These are phyloP conservation scores for Starmerella floricola DNA, from an alignment of 805 yeast genomes.

Conservation along the genomic window DNA sequence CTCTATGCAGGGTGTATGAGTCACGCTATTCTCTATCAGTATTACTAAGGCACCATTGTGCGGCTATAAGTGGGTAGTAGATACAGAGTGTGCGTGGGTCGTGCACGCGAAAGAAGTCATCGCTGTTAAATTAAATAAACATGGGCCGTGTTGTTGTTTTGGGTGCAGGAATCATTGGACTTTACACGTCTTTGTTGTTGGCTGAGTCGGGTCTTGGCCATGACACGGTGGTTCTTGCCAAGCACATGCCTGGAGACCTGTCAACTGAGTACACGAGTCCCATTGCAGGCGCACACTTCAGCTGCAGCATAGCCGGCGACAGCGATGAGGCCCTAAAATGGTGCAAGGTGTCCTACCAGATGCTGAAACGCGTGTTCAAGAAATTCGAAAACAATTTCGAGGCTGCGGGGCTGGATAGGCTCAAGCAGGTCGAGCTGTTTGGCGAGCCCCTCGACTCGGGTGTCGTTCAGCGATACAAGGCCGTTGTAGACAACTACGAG, in stretches of 20 bases:
- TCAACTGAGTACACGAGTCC: slow-evolving; percentile 67
- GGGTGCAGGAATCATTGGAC: slow-evolving; percentile 56
- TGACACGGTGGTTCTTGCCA: slow-evolving; percentile 48
- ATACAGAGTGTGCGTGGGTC: too few relatives aligned
- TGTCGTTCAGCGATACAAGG: slow-evolving; percentile 38
- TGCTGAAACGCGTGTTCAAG: slow-evolving; percentile 34
- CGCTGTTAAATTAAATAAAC: neutral
- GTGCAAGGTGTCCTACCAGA: slow-evolving; percentile 47
- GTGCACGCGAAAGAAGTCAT: too few relatives aligned
- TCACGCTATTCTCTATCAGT: too few relatives aligned
- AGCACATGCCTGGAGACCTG: slow-evolving; percentile 66
- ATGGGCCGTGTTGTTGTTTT: slow-evolving; percentile 24
- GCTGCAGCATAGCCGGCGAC: slow-evolving; percentile 44
- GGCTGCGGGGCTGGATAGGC: slow-evolving; percentile 41
- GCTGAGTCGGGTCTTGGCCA: slow-evolving; percentile 32
- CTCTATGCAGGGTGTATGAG: too few relatives aligned
- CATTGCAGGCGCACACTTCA: slow-evolving; percentile 61
- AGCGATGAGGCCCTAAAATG: slow-evolving; percentile 40
- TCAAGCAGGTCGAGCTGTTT: slow-evolving; percentile 49
- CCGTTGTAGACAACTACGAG: slow-evolving; percentile 40
- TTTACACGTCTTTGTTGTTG: slow-evolving; percentile 47
- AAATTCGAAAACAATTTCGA: slow-evolving; percentile 37
- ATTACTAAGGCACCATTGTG: too few relatives aligned
- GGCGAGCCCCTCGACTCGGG: slow-evolving; percentile 36
- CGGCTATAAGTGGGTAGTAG: too few relatives aligned